Percentiles rank a stretch among this genome's conserved stretches.
Evolutionary conservation across 768 basidiomycete genomes (phyloP).

Genomic region (Lentinula aciculospora): DNA sequence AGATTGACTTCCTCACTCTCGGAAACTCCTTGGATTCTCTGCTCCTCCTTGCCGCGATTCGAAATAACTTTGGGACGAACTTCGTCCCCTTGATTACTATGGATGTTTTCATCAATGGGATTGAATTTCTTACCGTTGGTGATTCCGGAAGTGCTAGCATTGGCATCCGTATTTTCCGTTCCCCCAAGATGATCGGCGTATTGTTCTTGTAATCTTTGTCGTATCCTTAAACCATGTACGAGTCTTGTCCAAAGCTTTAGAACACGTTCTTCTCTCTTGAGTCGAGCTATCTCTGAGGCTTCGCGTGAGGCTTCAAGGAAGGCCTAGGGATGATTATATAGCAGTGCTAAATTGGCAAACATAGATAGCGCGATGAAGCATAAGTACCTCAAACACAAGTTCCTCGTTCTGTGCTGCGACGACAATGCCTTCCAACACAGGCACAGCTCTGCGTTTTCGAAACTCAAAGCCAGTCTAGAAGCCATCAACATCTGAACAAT

Average conservation of each 20-base stretch:
- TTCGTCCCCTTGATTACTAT: neutral
- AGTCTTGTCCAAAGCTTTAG: constrained; percentile 87
- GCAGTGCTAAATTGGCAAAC: constrained; percentile 4
- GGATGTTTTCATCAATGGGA: neutral
- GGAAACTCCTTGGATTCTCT: constrained; percentile 12
- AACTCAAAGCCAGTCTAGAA: constrained; percentile 92
- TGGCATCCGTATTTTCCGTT: constrained; percentile 10
- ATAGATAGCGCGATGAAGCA: constrained; percentile 13
- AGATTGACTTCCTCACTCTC: neutral
- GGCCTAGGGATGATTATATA: constrained; percentile 48
- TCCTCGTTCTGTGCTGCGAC: constrained; percentile 77
- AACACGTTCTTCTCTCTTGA: constrained; percentile 72
- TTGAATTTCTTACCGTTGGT: constrained; percentile 2
- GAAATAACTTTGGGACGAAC: neutral
- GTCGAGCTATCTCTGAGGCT: constrained; percentile 69
- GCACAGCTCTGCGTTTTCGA: constrained; percentile 84
- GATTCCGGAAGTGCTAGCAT: neutral
- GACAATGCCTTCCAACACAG: constrained; percentile 82
- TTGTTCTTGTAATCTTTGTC: constrained; percentile 75
- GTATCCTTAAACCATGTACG: constrained; percentile 82
- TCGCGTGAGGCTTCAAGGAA: constrained; percentile 78
- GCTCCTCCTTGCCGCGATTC: constrained; percentile 13
- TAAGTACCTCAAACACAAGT: constrained; percentile 72
- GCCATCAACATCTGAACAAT: neutral
- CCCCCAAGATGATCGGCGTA: constrained; percentile 42